A percentile compares a stretch with the other conserved stretches of the same genome.
Evolutionary conservation across 805 yeast genomes (phyloP).

Genomic region (Diddensiella transvaalensis): DNA sequence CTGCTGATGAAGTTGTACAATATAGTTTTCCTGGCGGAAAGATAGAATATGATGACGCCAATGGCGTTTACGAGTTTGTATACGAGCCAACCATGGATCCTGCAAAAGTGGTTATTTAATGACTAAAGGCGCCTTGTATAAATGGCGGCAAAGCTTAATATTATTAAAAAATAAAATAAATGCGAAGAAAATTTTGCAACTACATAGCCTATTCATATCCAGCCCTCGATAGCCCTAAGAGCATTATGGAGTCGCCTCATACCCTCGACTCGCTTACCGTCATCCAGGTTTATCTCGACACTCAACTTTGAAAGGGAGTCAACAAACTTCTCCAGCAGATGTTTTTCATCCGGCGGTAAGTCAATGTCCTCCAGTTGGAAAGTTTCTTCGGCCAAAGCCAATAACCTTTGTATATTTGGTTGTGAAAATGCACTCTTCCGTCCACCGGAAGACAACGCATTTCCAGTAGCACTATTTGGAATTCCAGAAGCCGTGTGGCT

Average conservation of each 20-base stretch:
- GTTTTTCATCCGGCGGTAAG: slow-evolving; percentile 71
- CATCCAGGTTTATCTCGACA: slow-evolving; percentile 86
- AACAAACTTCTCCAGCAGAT: slow-evolving; percentile 76
- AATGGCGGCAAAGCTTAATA: too few relatives aligned
- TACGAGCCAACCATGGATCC: too few relatives aligned
- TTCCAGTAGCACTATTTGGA: slow-evolving; percentile 6
- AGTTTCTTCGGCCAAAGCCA: slow-evolving; percentile 26
- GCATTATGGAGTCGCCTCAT: slow-evolving; percentile 74
- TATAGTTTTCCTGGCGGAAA: slow-evolving; percentile 26
- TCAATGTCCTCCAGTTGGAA: slow-evolving; percentile 67
- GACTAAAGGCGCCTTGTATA: too few relatives aligned
- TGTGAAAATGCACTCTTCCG: slow-evolving; percentile 21
- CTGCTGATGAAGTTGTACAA: background rate
- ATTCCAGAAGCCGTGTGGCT: slow-evolving; percentile 1
- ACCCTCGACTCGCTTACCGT: slow-evolving; percentile 75
- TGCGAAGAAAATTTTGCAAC: too few relatives aligned
- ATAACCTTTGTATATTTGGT: slow-evolving; percentile 26
- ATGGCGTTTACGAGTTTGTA: slow-evolving; percentile 23
- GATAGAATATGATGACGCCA: slow-evolving; percentile 26
- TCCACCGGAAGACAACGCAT: background rate
- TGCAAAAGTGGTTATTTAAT: too few relatives aligned
- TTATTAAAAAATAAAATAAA: too few relatives aligned
- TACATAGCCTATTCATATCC: slow-evolving; percentile 38
- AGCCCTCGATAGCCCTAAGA: slow-evolving; percentile 83
- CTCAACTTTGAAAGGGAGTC: slow-evolving; percentile 82